Evolutionary conservation across 306 rosid species (phyloP), one percentile per base, ranked within the genome.

Genomic region (Fagus sylvatica): DNA sequence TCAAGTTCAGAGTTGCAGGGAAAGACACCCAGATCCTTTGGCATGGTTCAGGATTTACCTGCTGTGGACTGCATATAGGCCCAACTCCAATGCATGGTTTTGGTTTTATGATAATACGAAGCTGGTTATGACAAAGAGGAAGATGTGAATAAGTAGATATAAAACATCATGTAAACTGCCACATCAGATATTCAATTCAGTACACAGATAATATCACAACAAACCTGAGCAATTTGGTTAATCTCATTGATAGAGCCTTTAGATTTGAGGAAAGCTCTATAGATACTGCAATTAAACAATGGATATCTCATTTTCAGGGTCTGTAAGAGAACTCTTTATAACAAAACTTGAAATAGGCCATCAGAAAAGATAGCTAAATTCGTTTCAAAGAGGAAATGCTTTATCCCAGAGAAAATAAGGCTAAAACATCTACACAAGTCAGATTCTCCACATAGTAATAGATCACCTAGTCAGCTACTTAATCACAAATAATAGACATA

Each of bases 211-310:
- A 75, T 56, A 77, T 12, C 69, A 73, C 73, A 86, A 84, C 87
- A 80, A 78, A 95, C 99, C 99, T 93, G 99, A 36, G 97, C 91
- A 87, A 96, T 88, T 84, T 89, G 97, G 81, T 93, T 96, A 80
- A 96, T 88, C 84, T 96, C 98, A 68, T 88, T 91, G 79, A 93
- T 91, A 34, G 88, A 88, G 76, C 96, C 85, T 75, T 88, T 86
- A 53, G 98, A 93, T 80, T 93, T 93, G 85, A 90, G 90, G 60
- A 87, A 93, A 73, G 97, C 83, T 79, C 85, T 93, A 78, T 96
- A 93, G 79, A 96, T 74, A 74, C 99, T 96, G 93, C 84, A 90
- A 53, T 82, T 73, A 36, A 77, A 59, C 73, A 82, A 71, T 56
- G 82, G 68, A 69, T 64, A 55, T 73, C 57, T 69, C 74, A 53